Evolutionary conservation across 352 stramenopile genomes (phyloP).

Genomic region (Paralagenidium karlingii): DNA sequence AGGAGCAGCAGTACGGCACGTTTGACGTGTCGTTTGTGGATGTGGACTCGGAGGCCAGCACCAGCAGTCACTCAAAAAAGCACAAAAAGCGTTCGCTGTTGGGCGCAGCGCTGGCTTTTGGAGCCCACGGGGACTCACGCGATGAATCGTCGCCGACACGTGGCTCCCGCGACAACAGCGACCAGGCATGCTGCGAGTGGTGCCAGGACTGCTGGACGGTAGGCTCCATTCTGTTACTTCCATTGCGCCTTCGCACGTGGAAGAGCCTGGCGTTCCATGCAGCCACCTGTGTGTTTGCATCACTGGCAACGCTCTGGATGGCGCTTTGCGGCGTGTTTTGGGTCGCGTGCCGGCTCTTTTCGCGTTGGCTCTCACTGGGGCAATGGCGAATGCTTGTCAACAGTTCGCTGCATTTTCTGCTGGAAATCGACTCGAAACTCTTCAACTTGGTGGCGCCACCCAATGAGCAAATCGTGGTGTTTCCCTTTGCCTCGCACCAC

Average conservation of each 20-base stretch:
- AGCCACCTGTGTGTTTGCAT: slow-evolving; percentile 29
- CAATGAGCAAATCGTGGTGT: slow-evolving; percentile 33
- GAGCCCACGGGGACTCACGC: no score
- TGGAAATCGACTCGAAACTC: slow-evolving; percentile 27
- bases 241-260: slow-evolving; percentile 42
- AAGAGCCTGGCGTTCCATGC: slow-evolving; percentile 40
- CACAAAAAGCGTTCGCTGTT: no score
- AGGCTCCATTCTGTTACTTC: slow-evolving; percentile 30
- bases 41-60: slow-evolving; percentile 27
- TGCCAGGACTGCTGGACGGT: slow-evolving; percentile 34
- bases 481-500: slow-evolving; percentile 17
- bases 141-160: slow-evolving; percentile 3
- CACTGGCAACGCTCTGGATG: slow-evolving; percentile 14
- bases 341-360: slow-evolving; percentile 1
- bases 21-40: slow-evolving; percentile 62
- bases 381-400: slow-evolving; percentile 17
- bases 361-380: background rate
- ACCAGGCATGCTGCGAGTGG: slow-evolving; percentile 2
- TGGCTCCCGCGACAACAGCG: background rate
- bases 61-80: no score
- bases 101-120: no score
- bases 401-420: slow-evolving; percentile 15
- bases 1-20: slow-evolving; percentile 45
- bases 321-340: slow-evolving; percentile 11
- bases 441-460: slow-evolving; percentile 46